Evolutionary conservation across 768 basidiomycete species (phyloP).

Genomic region (Cystobasidium tubakii): DNA sequence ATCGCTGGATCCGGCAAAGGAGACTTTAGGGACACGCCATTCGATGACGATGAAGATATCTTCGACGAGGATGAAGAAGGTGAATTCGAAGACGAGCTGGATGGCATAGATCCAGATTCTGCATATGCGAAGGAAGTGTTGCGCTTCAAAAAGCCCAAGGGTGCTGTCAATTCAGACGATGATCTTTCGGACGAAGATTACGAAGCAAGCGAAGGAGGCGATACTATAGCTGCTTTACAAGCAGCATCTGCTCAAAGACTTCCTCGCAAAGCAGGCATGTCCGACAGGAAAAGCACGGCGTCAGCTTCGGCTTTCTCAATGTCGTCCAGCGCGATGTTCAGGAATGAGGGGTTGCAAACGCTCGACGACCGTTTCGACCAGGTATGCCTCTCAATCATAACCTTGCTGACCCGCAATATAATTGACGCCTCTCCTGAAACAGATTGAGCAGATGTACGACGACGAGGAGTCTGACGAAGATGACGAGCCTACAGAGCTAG

Average conservation of each 20-base stretch:
- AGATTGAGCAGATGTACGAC: conserved; percentile 76
- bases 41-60: conserved; percentile 54
- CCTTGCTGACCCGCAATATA: background rate
- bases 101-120: conserved; percentile 71
- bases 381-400: conserved; percentile 51
- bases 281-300: conserved; percentile 15
- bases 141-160: conserved; percentile 37
- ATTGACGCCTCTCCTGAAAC: conserved; percentile 34
- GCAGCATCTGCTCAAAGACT: conserved; percentile 67
- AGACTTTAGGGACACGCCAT: conserved; percentile 39
- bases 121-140: conserved; percentile 50
- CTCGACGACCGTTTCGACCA: conserved; percentile 92
- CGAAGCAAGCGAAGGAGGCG: conserved; percentile 61
- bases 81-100: conserved; percentile 45
- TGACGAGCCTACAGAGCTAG: conserved; percentile 57
- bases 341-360: conserved; percentile 78
- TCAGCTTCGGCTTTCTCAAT: conserved; percentile 82
- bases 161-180: conserved; percentile 46
- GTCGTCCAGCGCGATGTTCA: conserved; percentile 92
- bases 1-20: conserved; percentile 34
- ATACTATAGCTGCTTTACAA: conserved; percentile 73
- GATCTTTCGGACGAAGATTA: conserved; percentile 56
- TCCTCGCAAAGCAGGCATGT: conserved; percentile 53
- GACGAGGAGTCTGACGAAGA: conserved; percentile 52
- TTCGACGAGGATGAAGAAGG: conserved; percentile 46